Evolutionary conservation across 2,329 filamentous ascomycete species (phyloP), one percentile per base, ranked within the genome.

Genomic region (Xylariaceae sp.): DNA sequence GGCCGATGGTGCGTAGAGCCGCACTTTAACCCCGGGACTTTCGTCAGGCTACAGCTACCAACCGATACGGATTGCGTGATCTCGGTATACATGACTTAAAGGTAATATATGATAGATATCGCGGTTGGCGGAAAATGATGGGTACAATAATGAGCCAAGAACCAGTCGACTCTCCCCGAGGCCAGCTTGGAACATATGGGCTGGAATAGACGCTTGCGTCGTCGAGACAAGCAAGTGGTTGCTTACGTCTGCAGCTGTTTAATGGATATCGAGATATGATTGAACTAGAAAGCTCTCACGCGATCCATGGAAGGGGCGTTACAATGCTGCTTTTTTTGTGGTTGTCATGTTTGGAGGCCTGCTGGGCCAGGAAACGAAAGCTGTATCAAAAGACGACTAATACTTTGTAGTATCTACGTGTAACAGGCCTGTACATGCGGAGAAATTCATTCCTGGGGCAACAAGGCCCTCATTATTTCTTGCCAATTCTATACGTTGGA

Each of bases 1-100:
- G 60, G 71, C 70, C 28, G 72, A 75, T 60, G 74, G 71, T 63
- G 69, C 67, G 58, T 71, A 71, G 67, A 62, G 53, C 61, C 60
- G 65, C 61, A 65, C 61, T 54, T 43, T 58, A 19, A 60, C 53
- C 29, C 61, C 57, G 17, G 26, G 58, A 57, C 50, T 65, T 60
- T 33, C 54, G 37, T n/a, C n/a, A n/a, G 50, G 54, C 51, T 62
- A 56, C 41, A 53, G 49, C 47, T 56, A 56, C 45, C 61, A 56
- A 58, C 58, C 65, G 16, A 56, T 66, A 41, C 61, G 58, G 45
- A 61, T 61, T 47, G 41, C 41, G 45, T 63, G 60, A 61, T 49
- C 58, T 55, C 43, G 54, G 48, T 41, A 31, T 49, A 48, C 52
- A 56, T 44, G 51, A 58, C 34, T 58, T 45, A 41, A 61, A 52